These are phyloP conservation scores for Rhodofomes roseus DNA, from an alignment of 1,284 basidiomycete genomes.

Conservation along the genomic window DNA sequence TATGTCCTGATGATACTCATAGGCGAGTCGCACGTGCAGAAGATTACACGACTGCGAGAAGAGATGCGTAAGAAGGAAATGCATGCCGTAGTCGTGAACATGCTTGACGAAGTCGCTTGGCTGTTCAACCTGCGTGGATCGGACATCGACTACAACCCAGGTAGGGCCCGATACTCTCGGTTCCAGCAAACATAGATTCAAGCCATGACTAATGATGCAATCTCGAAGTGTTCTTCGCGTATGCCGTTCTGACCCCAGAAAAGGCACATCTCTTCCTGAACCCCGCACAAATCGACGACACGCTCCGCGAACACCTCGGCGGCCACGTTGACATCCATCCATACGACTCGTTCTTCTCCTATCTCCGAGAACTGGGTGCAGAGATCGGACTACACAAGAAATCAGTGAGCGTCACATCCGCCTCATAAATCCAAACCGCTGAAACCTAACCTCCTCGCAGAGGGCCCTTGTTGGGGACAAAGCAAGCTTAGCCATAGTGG, in stretches of 20 bases:
- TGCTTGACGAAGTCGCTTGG: conserved; percentile 92
- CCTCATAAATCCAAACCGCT: neutral
- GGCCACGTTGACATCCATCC: conserved; percentile 63
- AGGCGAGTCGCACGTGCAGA: conserved; percentile 66
- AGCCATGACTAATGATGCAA: too few relatives aligned
- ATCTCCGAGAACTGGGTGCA: conserved; percentile 51
- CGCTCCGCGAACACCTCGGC: conserved; percentile 56
- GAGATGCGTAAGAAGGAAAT: conserved; percentile 64
- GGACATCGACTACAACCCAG: conserved; percentile 91
- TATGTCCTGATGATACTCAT: neutral
- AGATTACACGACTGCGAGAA: conserved; percentile 65
- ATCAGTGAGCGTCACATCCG: conserved; percentile 26
- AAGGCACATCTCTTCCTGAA: conserved; percentile 76
- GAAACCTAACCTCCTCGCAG: conserved; percentile 23
- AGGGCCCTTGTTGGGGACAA: conserved; percentile 68
- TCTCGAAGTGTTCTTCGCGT: conserved; percentile 85
- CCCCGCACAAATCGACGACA: conserved; percentile 55
- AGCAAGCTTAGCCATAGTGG: conserved; percentile 75
- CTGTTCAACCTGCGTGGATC: conserved; percentile 91
- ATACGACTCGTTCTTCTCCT: conserved; percentile 68
- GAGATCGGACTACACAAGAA: conserved; percentile 42
- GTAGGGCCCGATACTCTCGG: conserved; percentile 15
- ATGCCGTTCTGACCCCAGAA: conserved; percentile 75
- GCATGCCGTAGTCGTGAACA: conserved; percentile 70
- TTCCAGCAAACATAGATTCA: neutral